Evolutionary conservation across 257 asterid species (phyloP).

Genomic region (Nicotiana sylvestris): DNA sequence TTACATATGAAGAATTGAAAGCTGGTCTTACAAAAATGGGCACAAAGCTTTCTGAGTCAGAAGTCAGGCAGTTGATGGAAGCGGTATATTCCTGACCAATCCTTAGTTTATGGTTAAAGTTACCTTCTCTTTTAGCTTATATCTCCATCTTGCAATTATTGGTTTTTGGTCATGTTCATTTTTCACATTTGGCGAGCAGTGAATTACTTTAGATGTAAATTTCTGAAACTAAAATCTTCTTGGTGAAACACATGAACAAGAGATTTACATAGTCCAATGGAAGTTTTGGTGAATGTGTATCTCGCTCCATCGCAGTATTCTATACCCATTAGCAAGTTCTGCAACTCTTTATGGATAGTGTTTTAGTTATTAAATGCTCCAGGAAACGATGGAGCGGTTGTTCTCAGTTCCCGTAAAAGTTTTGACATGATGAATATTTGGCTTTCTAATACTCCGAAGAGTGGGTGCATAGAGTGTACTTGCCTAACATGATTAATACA

Average conservation of each 20-base stretch:
- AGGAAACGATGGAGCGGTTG: background rate
- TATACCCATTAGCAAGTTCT: background rate
- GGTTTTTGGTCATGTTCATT: background rate
- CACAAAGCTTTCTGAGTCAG: slow-evolving; percentile 90
- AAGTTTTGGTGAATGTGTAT: background rate
- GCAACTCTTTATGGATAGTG: background rate
- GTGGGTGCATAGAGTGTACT: background rate
- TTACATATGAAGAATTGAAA: slow-evolving; percentile 85
- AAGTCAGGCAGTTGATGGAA: slow-evolving; percentile 92
- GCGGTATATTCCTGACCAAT: slow-evolving; percentile 44
- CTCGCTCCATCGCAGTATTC: background rate
- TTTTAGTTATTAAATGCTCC: background rate
- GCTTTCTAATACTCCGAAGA: background rate
- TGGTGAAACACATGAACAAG: background rate
- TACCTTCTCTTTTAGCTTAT: background rate
- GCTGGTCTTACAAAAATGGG: slow-evolving; percentile 90
- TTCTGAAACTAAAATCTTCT: background rate
- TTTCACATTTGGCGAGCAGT: background rate
- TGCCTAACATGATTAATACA: background rate
- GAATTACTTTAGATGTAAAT: background rate
- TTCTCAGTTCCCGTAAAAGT: background rate
- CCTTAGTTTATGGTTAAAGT: slow-evolving; percentile 5
- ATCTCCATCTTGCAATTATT: slow-evolving; percentile 1
- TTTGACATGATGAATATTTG: background rate
- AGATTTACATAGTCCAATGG: background rate